These are phyloP conservation scores for Vararia minispora DNA, from an alignment of 768 basidiomycete genomes.

Conservation along the genomic window DNA sequence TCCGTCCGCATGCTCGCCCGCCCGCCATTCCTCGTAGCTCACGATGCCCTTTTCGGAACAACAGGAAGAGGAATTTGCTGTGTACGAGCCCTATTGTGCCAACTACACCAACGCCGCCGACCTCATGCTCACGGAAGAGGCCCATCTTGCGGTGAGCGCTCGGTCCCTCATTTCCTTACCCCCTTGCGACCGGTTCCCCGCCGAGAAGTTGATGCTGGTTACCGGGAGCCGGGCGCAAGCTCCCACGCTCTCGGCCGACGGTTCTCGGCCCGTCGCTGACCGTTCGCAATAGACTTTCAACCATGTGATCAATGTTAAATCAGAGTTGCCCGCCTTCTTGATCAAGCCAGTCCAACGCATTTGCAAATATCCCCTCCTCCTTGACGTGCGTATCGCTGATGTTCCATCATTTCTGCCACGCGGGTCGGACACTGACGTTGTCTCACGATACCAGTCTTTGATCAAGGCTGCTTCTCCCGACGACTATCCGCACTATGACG, in stretches of 20 bases:
- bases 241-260: slow-evolving; percentile 1
- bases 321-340: slow-evolving; percentile 90
- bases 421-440: slow-evolving; percentile 2
- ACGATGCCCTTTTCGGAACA: slow-evolving; percentile 25
- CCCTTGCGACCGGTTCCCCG: slow-evolving; percentile 10
- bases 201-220: too few species aligned
- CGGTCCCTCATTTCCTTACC: slow-evolving; percentile 23
- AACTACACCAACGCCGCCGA: slow-evolving; percentile 86
- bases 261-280: slow-evolving; percentile 9
- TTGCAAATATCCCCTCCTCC: slow-evolving; percentile 94
- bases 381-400: slow-evolving; percentile 52
- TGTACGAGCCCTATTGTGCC: slow-evolving; percentile 96
- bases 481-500: slow-evolving; percentile 63
- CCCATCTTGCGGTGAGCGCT: slow-evolving; percentile 74
- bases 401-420: slow-evolving; percentile 5
- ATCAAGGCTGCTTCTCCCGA: slow-evolving; percentile 56
- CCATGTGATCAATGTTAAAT: slow-evolving; percentile 79
- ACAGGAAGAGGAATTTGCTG: slow-evolving; percentile 93
- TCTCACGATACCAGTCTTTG: slow-evolving; percentile 45
- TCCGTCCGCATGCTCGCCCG: too few species aligned
- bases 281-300: slow-evolving; percentile 49
- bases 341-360: slow-evolving; percentile 98
- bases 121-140: slow-evolving; percentile 76
- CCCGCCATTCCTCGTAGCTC: slow-evolving; percentile 7
- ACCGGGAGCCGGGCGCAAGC: slow-evolving; percentile 1